Conservation (phyloP, 2,329 filamentous ascomycete genomes). For the Ophiocordyceps camponoti-floridani region DNA sequence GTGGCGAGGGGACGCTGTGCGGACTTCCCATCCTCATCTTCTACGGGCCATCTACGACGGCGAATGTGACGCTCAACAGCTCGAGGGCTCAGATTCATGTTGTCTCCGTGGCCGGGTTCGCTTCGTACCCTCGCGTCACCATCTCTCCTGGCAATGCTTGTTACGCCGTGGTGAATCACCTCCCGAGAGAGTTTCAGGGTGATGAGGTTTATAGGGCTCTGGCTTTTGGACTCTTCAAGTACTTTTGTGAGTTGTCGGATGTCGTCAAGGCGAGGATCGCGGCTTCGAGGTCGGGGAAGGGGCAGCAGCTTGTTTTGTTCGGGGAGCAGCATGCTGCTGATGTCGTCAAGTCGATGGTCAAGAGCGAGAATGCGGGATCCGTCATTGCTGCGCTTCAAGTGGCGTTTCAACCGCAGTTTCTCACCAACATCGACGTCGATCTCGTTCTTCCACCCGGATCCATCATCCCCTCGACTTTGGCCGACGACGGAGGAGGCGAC, state of each 20-base stretch:
- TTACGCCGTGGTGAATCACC: constrained; percentile 74
- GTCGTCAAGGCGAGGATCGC: constrained; percentile 56
- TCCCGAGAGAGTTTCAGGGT: constrained; percentile 87
- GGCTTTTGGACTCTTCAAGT: constrained; percentile 85
- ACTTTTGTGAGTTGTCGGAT: constrained; percentile 74
- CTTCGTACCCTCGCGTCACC: constrained; percentile 79
- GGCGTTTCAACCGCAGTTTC: constrained; percentile 62
- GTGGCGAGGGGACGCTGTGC: constrained; percentile 70
- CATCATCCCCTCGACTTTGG: constrained; percentile 45
- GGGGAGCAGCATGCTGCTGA: constrained; percentile 86
- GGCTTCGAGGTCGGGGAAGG: constrained; percentile 10
- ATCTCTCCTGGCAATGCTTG: constrained; percentile 84
- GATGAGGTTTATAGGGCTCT: constrained; percentile 84
- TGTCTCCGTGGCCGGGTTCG: constrained; percentile 74
- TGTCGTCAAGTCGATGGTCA: constrained; percentile 68
- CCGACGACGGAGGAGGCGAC: constrained; percentile 16
- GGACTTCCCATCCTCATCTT: constrained; percentile 75
- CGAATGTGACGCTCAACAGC: constrained; percentile 71
- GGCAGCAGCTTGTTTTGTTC: constrained; percentile 38
- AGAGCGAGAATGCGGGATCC: constrained; percentile 58
- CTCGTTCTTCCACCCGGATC: constrained; percentile 66
- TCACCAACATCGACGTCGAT: constrained; percentile 77
- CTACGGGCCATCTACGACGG: constrained; percentile 77
- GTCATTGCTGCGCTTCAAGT: constrained; percentile 56
- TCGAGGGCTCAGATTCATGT: constrained; percentile 91